Percentiles rank a stretch among this genome's conserved stretches.
Conservation (phyloP, 139 green algal genomes). For the Chlamydomonas incerta region DNA sequence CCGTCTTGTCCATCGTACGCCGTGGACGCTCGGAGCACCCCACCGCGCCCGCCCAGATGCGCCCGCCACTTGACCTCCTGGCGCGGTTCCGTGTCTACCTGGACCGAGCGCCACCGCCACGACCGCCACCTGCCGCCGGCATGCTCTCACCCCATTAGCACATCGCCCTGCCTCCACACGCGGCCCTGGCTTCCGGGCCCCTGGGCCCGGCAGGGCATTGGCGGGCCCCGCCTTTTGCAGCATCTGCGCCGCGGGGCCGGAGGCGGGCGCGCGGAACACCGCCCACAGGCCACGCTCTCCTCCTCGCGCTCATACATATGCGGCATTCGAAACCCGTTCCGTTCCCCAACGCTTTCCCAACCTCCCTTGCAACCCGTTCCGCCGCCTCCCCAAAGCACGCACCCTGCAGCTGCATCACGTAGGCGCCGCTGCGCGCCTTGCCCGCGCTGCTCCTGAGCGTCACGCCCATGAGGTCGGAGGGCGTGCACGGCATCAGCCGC, state of each 20-base stretch:
- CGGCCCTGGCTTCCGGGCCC: too few relatives aligned
- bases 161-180: background rate
- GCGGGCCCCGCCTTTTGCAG: background rate
- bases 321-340: too few relatives aligned
- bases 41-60: too few relatives aligned
- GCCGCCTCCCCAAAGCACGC: background rate
- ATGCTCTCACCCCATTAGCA: too few relatives aligned
- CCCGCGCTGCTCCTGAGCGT: background rate
- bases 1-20: too few relatives aligned
- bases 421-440: slow-evolving; percentile 2
- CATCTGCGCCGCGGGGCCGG: background rate
- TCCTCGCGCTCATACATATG: too few relatives aligned
- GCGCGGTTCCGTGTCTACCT: too few relatives aligned
- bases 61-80: too few relatives aligned
- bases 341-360: background rate
- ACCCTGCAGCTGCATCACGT: slow-evolving; percentile 31
- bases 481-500: slow-evolving; percentile 1
- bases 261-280: background rate
- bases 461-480: background rate
- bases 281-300: too few relatives aligned
- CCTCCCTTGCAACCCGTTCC: background rate
- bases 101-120: too few relatives aligned
- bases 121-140: too few relatives aligned
- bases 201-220: background rate
- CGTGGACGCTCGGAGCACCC: too few relatives aligned